Conservation (phyloP, 257 asterid genomes). For the Striga asiatica region DNA sequence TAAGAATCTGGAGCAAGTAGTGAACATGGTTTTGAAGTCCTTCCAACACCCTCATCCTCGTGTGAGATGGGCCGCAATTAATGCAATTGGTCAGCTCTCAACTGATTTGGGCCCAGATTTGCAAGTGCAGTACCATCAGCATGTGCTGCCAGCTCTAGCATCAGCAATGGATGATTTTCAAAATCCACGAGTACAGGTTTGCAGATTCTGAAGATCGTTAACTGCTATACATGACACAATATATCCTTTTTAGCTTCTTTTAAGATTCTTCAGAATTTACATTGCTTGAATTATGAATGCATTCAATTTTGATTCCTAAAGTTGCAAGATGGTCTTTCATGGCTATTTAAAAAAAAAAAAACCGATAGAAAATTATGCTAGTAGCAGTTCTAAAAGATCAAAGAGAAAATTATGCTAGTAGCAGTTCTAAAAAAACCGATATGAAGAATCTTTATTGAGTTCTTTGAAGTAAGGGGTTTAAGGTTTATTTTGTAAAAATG, state of each 20-base stretch:
- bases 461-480: not conserved
- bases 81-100: constrained; percentile 96
- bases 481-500: not conserved
- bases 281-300: too few relatives aligned
- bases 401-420: not conserved
- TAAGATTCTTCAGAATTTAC: not conserved
- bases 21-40: constrained; percentile 84
- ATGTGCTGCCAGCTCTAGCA: constrained; percentile 78
- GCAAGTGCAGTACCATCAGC: constrained; percentile 77
- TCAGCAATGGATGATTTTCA: constrained; percentile 88
- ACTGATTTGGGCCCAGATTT: constrained; percentile 98
- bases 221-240: too few relatives aligned
- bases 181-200: constrained; percentile 94
- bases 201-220: constrained; percentile 6
- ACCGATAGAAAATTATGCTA: not conserved
- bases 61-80: constrained; percentile 98
- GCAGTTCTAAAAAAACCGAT: not conserved
- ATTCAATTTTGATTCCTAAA: not conserved
- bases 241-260: not conserved
- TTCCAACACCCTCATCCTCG: constrained; percentile 96
- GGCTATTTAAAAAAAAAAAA: too few relatives aligned
- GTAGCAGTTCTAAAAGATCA: not conserved
- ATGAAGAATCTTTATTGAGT: not conserved
- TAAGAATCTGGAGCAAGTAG: constrained; percentile 77
- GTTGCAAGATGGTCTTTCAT: not conserved